Base-by-base conservation (phyloP, 2,329 filamentous ascomycete genomes). In the Exophiala viscosa region DNA sequence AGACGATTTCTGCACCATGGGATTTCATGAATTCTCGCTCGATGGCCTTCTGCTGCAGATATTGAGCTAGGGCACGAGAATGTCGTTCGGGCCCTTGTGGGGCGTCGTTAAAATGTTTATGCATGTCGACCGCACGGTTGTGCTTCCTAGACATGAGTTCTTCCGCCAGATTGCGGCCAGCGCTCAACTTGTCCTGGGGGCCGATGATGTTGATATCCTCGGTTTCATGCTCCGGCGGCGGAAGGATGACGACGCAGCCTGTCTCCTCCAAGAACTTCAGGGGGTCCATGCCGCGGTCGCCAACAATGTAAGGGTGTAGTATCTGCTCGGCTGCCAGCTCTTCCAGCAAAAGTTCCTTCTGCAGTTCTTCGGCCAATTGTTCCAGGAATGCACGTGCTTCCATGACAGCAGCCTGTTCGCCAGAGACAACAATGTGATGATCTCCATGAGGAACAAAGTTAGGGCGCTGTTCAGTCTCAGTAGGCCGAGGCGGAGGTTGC, bases 291-390 rank as follows among this genome's bases (percentile, higher is more conserved):
- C 88, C 90, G 57, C 85, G 82, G 57, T 92, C 85, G 46, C 92
- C 92, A 58, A 96, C 85, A 66, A 99, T 93, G 76, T 96, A 97
- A 69, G 95, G 91, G 69, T 97, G 93, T 46, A 90, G 85, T 44
- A 89, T 90, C 57, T 86, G 86, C 69, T 92, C 87, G 62, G 97
- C 89, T 5, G 86, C 82, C 38, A 90, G 76, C 69, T 95, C 86
- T 62, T 93, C 84, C 44, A 93, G 76, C 38, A 86, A 82, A 45
- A 97, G 76, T 67, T 88, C 83, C 54, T 83, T 82, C 61, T 86
- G 84, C 17, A 99, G 80, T 65, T 92, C 81, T 56, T 86, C 82
- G 5, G 85, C 89, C 53, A 86, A 82, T 44, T 84, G 83, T 70
- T 96, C 90, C 60, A 97, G 87, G 64, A 88, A 84, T 39, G 86